Conservation (phyloP, 2,329 filamentous ascomycete genomes). For the Rutstroemia sp. region DNA sequence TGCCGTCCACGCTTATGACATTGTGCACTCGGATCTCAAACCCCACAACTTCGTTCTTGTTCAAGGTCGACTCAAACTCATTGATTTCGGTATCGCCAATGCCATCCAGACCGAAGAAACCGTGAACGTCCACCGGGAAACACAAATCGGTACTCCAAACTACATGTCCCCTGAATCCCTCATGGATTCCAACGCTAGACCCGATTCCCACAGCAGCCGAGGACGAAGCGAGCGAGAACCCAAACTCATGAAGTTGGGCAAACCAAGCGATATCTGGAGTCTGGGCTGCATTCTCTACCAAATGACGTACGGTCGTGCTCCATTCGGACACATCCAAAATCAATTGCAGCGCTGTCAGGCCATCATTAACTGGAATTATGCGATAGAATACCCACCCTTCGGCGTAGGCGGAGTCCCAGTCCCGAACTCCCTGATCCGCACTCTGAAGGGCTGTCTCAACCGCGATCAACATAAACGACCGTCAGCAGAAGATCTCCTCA, state of each 20-base stretch:
- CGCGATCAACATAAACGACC: conserved; percentile 56
- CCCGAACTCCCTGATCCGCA: conserved; percentile 50
- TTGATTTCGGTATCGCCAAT: conserved; percentile 97
- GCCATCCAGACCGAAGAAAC: conserved; percentile 94
- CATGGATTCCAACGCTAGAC: conserved; percentile 68
- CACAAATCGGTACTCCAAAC: conserved; percentile 91
- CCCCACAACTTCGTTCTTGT: conserved; percentile 95
- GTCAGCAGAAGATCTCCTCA: conserved; percentile 55
- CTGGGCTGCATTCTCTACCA: conserved; percentile 95
- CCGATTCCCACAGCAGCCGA: conserved; percentile 13
- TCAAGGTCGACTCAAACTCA: conserved; percentile 83
- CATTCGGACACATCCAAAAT: conserved; percentile 87
- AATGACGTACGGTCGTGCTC: conserved; percentile 95
- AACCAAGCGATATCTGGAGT: conserved; percentile 93
- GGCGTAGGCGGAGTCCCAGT: conserved; percentile 60
- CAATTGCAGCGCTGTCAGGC: conserved; percentile 80
- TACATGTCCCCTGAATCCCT: conserved; percentile 98
- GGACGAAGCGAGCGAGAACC: conserved; percentile 34
- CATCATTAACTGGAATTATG: conserved; percentile 71
- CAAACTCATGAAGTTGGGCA: conserved; percentile 91
- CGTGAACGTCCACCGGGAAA: conserved; percentile 93
- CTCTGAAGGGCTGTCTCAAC: conserved; percentile 55
- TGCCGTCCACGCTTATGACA: conserved; percentile 80
- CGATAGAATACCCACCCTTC: conserved; percentile 62
- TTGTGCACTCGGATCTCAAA: conserved; percentile 95